Evolutionary conservation across 495 filamentous ascomycete genomes (phyloP).

Genomic region (Penicillium samsonianum): DNA sequence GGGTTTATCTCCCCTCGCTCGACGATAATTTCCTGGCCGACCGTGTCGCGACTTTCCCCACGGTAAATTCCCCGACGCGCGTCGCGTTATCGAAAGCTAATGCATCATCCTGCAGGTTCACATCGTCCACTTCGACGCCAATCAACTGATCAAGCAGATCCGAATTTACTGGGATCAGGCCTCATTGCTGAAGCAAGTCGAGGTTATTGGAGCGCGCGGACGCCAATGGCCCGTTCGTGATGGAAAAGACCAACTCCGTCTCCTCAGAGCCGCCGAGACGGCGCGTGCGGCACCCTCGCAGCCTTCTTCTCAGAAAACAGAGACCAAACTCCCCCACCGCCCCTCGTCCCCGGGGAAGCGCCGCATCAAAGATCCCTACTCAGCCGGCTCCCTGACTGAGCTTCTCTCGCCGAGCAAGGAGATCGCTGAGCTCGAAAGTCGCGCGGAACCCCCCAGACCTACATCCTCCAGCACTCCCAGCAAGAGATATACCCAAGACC

Average conservation of each 20-base stretch:
- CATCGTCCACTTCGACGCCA: conserved; percentile 78
- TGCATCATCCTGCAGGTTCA: conserved; percentile 63
- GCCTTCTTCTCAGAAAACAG: conserved; percentile 14
- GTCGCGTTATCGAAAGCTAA: conserved; percentile 22
- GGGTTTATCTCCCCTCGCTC: conserved; percentile 82
- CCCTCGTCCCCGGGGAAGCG: conserved; percentile 50
- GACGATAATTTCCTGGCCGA: conserved; percentile 95
- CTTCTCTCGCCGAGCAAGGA: conserved; percentile 40
- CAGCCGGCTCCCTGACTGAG: conserved; percentile 60
- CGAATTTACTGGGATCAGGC: conserved; percentile 95
- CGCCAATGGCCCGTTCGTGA: conserved; percentile 94
- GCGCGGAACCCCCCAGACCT: conserved; percentile 2
- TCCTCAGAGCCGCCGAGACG: conserved; percentile 57
- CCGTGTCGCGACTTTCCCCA: conserved; percentile 73
- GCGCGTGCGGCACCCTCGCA: conserved; percentile 20
- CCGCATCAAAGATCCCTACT: conserved; percentile 67
- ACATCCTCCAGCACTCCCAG: conserved; percentile 13
- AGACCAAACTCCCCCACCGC: conserved; percentile 43
- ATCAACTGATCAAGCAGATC: conserved; percentile 78
- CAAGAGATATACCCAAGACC: conserved; percentile 29
- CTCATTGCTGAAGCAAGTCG: conserved; percentile 86
- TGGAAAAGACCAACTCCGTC: conserved; percentile 76
- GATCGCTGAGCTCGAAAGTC: conserved; percentile 20
- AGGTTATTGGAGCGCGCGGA: conserved; percentile 85
- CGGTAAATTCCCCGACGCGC: conserved; percentile 59